Base-by-base conservation (phyloP, 257 asterid genomes). In the Solanum clarkiae region DNA sequence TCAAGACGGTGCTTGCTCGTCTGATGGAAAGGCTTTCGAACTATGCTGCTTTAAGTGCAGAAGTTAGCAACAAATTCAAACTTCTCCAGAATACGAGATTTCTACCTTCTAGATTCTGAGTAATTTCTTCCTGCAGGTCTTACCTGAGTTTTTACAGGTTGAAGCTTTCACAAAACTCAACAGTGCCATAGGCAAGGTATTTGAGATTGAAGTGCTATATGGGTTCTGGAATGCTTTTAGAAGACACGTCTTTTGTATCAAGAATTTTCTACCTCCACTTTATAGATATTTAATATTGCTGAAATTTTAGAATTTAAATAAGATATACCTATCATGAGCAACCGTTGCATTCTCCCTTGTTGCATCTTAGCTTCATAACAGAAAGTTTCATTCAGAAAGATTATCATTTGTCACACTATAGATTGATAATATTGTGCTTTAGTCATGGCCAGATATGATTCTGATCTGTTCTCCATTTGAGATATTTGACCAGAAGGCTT, bases 1-100 rank as follows among this genome's bases (percentile, higher is more conserved):
- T 97, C 82, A 93, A 97, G 90, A 97, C 94, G 40, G 99, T 97
- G 85, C 99, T 97, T 87, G 89, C 99, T 88, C 90, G 99, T 80
- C 91, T 97, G 82, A 94, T 97, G 99, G 99, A 95, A 88, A 93
- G 99, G 90, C 99, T 97, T 59, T 97, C 99, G 79, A 97, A 94
- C 86, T 97, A 97, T 69, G 99, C 99, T 89, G 98, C 95, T 91
- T 94, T 97, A 56, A 93, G 97, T 91, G 90, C 92, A 81, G 99
- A 97, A 87, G 99, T 93, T 89, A 91, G 97, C 89, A 84, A 47
- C 7, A 57, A 55, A 75, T 45, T 22, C 55, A 82, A 62, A 32
- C 10, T 66, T 26, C 55, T 83, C 16, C 4, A 22, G 49, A 68
- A 69, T 53, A 22, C 69, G 86, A 68, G n/a, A 47, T 80, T 80